Conservation (phyloP, 176 grass and related monocot species). For the Cenchrus purpureus region DNA sequence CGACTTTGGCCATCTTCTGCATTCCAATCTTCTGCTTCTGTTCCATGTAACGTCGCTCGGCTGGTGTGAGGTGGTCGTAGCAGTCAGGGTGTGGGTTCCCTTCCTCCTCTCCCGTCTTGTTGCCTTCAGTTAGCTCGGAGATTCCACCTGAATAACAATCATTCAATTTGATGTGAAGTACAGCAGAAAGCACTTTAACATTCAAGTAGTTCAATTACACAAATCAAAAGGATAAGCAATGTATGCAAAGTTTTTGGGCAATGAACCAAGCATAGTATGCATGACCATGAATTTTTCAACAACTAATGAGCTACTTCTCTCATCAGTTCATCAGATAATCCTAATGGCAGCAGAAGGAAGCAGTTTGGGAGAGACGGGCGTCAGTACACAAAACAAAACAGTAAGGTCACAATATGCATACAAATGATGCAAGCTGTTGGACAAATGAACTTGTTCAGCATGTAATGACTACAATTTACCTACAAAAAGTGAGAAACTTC, state of each 20-base stretch:
- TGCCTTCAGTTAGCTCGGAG: conserved; percentile 55
- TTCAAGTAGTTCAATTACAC: conserved; percentile 6
- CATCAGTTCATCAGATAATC: not conserved
- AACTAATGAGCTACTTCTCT: not conserved
- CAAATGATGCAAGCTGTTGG: not conserved
- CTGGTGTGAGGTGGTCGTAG: conserved; percentile 73
- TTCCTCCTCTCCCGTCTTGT: conserved; percentile 58
- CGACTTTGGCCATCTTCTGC: conserved; percentile 69
- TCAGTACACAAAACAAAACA: not conserved
- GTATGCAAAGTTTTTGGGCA: not conserved
- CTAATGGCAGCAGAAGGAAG: not conserved
- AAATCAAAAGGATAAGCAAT: not conserved
- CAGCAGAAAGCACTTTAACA: conserved; percentile 10
- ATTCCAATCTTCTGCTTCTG: conserved; percentile 77
- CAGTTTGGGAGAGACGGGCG: conserved; percentile 5
- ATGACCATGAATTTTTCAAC: not conserved
- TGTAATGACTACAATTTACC: not conserved
- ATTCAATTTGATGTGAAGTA: not conserved
- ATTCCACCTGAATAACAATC: conserved; percentile 50
- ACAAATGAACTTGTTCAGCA: not conserved
- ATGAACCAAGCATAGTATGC: not conserved
- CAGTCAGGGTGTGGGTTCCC: conserved; percentile 30
- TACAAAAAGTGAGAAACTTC: not conserved
- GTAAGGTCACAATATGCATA: not conserved
- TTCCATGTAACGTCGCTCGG: conserved; percentile 77